Conservation (phyloP, 2,329 filamentous ascomycete species). For the Dothideomycetes sp. region DNA sequence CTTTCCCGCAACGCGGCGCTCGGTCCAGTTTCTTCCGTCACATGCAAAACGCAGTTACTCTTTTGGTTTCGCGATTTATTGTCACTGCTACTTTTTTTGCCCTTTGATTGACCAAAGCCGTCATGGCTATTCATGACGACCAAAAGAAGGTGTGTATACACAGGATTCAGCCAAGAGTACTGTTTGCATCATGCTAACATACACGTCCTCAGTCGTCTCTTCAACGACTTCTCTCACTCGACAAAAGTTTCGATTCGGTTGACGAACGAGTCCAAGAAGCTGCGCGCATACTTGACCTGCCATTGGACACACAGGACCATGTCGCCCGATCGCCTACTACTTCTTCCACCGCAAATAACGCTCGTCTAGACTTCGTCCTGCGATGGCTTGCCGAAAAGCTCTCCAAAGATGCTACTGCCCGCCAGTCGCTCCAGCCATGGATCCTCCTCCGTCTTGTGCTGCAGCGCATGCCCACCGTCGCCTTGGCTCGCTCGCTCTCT, state of each 20-base stretch:
- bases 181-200: not conserved
- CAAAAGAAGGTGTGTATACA: constrained; percentile 4
- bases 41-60: constrained; percentile 5
- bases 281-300: constrained; percentile 29
- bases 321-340: not conserved
- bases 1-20: constrained; percentile 12
- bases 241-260: constrained; percentile 28
- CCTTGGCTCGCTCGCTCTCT: constrained; percentile 8
- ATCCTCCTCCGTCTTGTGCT: constrained; percentile 39
- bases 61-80: not conserved
- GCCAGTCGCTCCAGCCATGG: constrained; percentile 42
- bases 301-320: constrained; percentile 1
- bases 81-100: not conserved
- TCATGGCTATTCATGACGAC: constrained; percentile 7
- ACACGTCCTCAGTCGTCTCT: constrained; percentile 18
- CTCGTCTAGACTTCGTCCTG: constrained; percentile 56
- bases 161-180: too few relatives aligned
- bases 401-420: constrained; percentile 35
- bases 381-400: constrained; percentile 58
- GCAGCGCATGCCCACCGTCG: constrained; percentile 7
- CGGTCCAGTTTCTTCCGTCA: constrained; percentile 6
- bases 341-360: constrained; percentile 7
- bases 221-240: constrained; percentile 31
- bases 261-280: constrained; percentile 34
- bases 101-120: constrained; percentile 1